phyloP scores from a whole-genome alignment of 108 stramenopile genomes.

The Mayamaea pseudoterrestris region DNA sequence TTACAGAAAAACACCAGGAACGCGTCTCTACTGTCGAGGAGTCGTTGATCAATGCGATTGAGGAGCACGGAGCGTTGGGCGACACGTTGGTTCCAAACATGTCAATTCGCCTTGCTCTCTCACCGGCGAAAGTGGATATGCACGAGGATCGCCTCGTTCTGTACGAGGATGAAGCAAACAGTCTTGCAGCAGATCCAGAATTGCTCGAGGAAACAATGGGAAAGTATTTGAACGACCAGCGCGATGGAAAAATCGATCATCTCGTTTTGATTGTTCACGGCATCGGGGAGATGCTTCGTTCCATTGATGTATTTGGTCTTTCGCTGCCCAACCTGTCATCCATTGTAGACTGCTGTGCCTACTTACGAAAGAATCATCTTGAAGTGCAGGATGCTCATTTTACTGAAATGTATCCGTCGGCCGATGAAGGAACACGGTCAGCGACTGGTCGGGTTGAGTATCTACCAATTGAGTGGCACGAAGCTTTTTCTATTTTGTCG shows the following conservation, averaged over 20 bases:
- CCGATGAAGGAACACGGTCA: not conserved
- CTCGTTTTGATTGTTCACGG: constrained; percentile 69
- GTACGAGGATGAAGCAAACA: not conserved
- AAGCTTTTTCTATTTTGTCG: constrained; percentile 43
- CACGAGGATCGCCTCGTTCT: not conserved
- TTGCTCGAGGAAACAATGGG: constrained; percentile 2
- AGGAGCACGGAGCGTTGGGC: constrained; percentile 4
- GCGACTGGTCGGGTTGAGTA: constrained; percentile 42
- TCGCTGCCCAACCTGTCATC: constrained; percentile 35
- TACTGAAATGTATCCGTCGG: constrained; percentile 11
- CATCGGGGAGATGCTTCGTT: constrained; percentile 57
- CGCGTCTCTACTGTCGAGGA: not conserved
- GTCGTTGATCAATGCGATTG: constrained; percentile 2
- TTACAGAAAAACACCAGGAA: not conserved
- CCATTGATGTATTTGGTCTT: constrained; percentile 49
- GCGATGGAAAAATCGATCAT: constrained; percentile 37
- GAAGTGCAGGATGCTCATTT: constrained; percentile 21
- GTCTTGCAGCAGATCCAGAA: constrained; percentile 1
- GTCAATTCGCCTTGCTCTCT: constrained; percentile 3
- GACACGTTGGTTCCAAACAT: constrained; percentile 5
- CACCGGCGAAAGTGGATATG: not conserved
- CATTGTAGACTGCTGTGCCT: constrained; percentile 54
- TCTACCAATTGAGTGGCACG: constrained; percentile 74
- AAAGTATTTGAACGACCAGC: not conserved
- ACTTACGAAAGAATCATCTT: constrained; percentile 47